Conservation (phyloP, 1,284 basidiomycete species). For the Ceratobasidium sp. region DNA sequence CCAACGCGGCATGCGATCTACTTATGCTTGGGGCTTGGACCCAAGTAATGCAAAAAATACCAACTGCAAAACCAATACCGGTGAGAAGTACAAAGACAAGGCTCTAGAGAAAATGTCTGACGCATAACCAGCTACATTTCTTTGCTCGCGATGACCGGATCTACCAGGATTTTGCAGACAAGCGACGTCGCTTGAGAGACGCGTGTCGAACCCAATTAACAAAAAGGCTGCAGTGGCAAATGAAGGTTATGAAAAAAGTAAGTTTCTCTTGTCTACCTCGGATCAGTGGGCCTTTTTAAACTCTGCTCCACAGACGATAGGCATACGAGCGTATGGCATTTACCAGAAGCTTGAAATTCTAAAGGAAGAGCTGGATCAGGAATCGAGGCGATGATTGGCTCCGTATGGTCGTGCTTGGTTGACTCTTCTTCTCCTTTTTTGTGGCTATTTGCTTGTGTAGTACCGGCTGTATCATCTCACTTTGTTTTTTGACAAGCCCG, state of each 20-base stretch:
- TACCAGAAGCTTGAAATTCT: constrained; percentile 45
- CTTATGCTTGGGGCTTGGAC: constrained; percentile 81
- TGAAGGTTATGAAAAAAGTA: constrained; percentile 70
- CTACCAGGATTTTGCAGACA: constrained; percentile 76
- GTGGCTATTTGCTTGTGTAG: constrained; percentile 10
- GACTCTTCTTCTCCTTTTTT: constrained; percentile 13
- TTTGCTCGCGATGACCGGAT: constrained; percentile 86
- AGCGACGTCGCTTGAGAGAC: constrained; percentile 67
- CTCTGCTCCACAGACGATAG: constrained; percentile 26
- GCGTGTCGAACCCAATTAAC: constrained; percentile 65
- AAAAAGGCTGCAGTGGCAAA: constrained; percentile 77
- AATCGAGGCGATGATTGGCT: background rate
- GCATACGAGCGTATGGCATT: constrained; percentile 43
- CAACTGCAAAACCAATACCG: constrained; percentile 70
- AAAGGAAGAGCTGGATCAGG: constrained; percentile 42
- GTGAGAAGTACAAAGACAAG: constrained; percentile 59
- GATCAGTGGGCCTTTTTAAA: constrained; percentile 34
- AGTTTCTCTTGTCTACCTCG: constrained; percentile 33
- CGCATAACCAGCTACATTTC: constrained; percentile 70
- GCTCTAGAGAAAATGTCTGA: background rate
- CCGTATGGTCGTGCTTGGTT: background rate
- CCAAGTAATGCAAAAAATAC: constrained; percentile 62
- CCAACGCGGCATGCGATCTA: constrained; percentile 83
- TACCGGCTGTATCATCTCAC: constrained; percentile 8
- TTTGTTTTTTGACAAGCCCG: constrained; percentile 3